A percentile compares a stretch with the other conserved stretches of the same genome.
phyloP scores from a whole-genome alignment of 306 rosid species.

The Rosa persica region DNA sequence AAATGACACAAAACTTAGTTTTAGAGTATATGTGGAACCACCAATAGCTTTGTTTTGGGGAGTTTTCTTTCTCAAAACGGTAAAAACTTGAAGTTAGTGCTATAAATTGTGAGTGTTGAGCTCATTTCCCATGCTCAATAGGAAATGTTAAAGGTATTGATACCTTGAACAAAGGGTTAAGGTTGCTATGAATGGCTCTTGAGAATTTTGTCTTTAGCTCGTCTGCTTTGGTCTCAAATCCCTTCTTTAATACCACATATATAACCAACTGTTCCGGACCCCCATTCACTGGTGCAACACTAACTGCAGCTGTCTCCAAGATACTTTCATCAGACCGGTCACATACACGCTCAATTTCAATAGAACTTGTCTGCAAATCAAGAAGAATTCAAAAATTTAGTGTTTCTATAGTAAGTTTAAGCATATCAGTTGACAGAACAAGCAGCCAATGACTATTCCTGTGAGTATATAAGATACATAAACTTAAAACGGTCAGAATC shows the following conservation, averaged over 20 bases:
- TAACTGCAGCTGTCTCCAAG: slow-evolving; percentile 70
- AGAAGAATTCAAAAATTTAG: background rate
- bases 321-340: slow-evolving; percentile 64
- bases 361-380: slow-evolving; percentile 53
- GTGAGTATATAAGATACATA: background rate
- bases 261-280: slow-evolving; percentile 77
- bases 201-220: slow-evolving; percentile 52
- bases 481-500: slow-evolving; percentile 1
- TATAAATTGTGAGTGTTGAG: background rate
- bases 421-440: background rate
- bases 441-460: background rate
- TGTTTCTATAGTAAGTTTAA: background rate
- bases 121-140: background rate
- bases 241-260: slow-evolving; percentile 59
- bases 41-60: background rate
- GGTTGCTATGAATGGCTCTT: slow-evolving; percentile 69
- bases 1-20: background rate
- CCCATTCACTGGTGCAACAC: slow-evolving; percentile 51
- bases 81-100: background rate
- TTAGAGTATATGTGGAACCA: background rate
- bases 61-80: background rate
- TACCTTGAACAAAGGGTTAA: slow-evolving; percentile 85
- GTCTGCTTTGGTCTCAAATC: slow-evolving; percentile 44
- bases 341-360: slow-evolving; percentile 76
- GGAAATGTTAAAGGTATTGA: background rate